phyloP scores from a whole-genome alignment of 2,329 filamentous ascomycete genomes.

The Sporothrix inflata region DNA sequence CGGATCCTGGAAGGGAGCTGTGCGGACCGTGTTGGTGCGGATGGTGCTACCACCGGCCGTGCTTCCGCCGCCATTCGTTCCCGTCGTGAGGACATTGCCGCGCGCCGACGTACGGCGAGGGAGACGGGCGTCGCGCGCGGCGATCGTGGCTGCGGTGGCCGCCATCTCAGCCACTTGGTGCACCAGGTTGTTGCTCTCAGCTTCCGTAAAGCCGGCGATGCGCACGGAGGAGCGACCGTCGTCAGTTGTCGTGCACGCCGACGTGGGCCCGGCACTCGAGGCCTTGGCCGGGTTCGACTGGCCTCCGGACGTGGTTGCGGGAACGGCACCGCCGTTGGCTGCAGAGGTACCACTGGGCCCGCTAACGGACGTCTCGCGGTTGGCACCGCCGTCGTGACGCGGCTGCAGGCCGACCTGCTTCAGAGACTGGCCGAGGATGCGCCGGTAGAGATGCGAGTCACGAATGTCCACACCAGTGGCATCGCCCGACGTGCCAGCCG shows the following conservation, averaged over 20 bases:
- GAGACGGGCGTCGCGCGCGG: constrained; percentile 70
- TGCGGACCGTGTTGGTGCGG: constrained; percentile 25
- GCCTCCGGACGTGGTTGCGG: background rate
- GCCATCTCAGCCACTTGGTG: constrained; percentile 93
- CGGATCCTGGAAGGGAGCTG: constrained; percentile 26
- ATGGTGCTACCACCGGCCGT: constrained; percentile 23
- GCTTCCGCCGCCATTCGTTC: constrained; percentile 13
- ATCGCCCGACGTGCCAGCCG: constrained; percentile 40
- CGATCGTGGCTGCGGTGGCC: constrained; percentile 85
- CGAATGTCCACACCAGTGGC: constrained; percentile 70
- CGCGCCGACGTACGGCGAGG: constrained; percentile 33
- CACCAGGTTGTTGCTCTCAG: constrained; percentile 78
- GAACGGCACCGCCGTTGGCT: constrained; percentile 38
- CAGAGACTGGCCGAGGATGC: constrained; percentile 87
- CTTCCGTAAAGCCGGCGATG: constrained; percentile 74
- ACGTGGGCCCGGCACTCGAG: constrained; percentile 43
- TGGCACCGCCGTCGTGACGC: constrained; percentile 43
- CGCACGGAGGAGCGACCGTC: constrained; percentile 51
- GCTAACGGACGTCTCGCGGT: constrained; percentile 42
- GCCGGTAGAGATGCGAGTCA: constrained; percentile 87
- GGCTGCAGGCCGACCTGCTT: constrained; percentile 74
- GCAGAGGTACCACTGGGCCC: background rate
- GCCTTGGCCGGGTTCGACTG: constrained; percentile 7
- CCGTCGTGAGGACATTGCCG: constrained; percentile 31
- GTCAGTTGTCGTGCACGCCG: constrained; percentile 25